Evolutionary conservation across 108 stramenopile genomes (phyloP), one percentile per base, ranked within the genome.

Genomic region (Skeletonema menzelii): DNA sequence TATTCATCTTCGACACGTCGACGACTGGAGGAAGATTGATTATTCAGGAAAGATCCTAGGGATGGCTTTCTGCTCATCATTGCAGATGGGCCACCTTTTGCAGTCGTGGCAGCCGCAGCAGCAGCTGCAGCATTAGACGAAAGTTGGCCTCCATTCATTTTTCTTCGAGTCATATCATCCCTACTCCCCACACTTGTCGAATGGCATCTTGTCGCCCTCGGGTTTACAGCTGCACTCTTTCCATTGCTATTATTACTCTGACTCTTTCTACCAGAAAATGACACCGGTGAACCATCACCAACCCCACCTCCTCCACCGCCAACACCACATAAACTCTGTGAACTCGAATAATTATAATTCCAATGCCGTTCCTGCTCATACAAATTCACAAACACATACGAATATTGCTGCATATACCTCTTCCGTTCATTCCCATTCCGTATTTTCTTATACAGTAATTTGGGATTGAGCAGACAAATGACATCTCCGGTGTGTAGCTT

Each of bases 401-500:
- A 80, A 82, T 88, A 89, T n/a, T 84, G 79, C 47, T 74, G 75
- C 61, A 84, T 44, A n/a, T 88, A 67, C 26, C 26, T 22, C 42
- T 88, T 72, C 27, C 82, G 63, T 6, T 82, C 65, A 19, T 70
- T 53, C 8, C 46, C 32, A 19, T 68, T 75, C 13, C 67, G 63
- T 26, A 89, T 76, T 26, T 70, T 85, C 56, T 85, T 90, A 26
- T 76, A 71, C n/a, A 94, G 59, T 11, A 84, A 72, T 27, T 72
- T 70, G 8, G 94, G 82, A 75, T 94, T 93, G 72, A 97, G 73
- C n/a, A 98, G 71, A 27, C 88, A 95, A 22, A 98, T 92, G 49
- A 95, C 95, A 71, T 98, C 97, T 2, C 97, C 97, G 8, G 91
- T 91, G 60, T 97, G 93, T 7, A 98, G 73, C 61, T 91, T 58